Conservation (phyloP, 352 stramenopile genomes). For the Phytophthora lateralis region DNA sequence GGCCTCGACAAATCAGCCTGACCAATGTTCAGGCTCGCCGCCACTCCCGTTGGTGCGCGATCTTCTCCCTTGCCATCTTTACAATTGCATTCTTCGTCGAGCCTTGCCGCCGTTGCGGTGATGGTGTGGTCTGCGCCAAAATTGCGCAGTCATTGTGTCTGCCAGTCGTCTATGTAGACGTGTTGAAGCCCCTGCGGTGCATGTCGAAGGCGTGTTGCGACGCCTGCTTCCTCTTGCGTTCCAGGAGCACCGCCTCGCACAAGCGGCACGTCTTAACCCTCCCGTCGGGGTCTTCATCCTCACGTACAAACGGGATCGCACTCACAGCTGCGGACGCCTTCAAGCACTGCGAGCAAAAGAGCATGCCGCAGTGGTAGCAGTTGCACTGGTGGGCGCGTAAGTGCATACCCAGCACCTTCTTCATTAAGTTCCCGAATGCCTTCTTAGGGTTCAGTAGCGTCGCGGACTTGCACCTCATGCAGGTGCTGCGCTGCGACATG, state of each 20-base stretch:
- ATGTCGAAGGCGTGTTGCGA: slow-evolving; percentile 61
- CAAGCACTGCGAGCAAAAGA: slow-evolving; percentile 76
- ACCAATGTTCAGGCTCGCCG: slow-evolving; percentile 15
- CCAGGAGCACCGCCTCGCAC: slow-evolving; percentile 65
- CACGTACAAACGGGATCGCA: slow-evolving; percentile 60
- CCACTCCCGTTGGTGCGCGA: slow-evolving; percentile 28
- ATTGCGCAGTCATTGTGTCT: slow-evolving; percentile 28
- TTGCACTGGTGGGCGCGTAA: slow-evolving; percentile 64
- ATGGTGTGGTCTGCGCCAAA: slow-evolving; percentile 27
- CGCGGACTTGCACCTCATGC: slow-evolving; percentile 72
- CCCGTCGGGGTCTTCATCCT: slow-evolving; percentile 51
- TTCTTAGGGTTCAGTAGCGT: slow-evolving; percentile 53
- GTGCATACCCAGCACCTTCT: slow-evolving; percentile 49
- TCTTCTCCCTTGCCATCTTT: slow-evolving; percentile 25
- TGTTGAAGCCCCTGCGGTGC: slow-evolving; percentile 59
- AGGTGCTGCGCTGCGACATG: slow-evolving; percentile 61
- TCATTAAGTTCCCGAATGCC: slow-evolving; percentile 61
- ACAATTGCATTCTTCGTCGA: slow-evolving; percentile 32
- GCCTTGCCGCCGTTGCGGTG: slow-evolving; percentile 27
- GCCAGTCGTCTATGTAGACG: slow-evolving; percentile 26
- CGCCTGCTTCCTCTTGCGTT: slow-evolving; percentile 59
- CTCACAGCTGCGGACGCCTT: slow-evolving; percentile 52
- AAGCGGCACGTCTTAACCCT: slow-evolving; percentile 69
- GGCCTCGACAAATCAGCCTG: slow-evolving; percentile 21
- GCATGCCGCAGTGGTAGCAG: slow-evolving; percentile 84